Evolutionary conservation across 2,329 filamentous ascomycete species (phyloP).

Genomic region (Diaporthe citriasiana): DNA sequence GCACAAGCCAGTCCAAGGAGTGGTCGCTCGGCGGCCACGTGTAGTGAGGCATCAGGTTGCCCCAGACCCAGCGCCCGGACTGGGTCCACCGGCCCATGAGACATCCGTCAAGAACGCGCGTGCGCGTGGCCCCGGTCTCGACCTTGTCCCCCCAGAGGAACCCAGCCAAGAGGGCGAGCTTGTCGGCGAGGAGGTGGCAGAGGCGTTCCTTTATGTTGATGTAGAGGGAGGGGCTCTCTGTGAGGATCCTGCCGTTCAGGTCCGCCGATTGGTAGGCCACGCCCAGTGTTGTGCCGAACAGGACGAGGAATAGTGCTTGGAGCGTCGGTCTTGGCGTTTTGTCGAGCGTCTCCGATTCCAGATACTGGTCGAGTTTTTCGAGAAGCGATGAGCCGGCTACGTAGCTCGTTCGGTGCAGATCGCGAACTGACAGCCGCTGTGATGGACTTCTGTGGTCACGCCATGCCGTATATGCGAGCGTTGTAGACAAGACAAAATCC

Average conservation of each 20-base stretch:
- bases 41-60: conserved; percentile 18
- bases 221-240: background rate
- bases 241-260: background rate
- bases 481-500: conserved; percentile 25
- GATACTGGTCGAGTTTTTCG: conserved; percentile 14
- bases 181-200: conserved; percentile 31
- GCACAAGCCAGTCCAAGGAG: background rate
- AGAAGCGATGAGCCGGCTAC: conserved; percentile 29
- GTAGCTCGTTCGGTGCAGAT: conserved; percentile 10
- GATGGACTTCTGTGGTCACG: conserved; percentile 7
- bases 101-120: conserved; percentile 12
- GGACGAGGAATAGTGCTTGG: conserved; percentile 5
- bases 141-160: background rate
- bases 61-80: conserved; percentile 19
- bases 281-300: conserved; percentile 28
- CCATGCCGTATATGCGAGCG: conserved; percentile 31
- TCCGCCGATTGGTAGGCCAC: conserved; percentile 17
- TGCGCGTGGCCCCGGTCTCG: background rate
- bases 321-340: conserved; percentile 13
- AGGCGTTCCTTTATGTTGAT: conserved; percentile 23
- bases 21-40: conserved; percentile 12
- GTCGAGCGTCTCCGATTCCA: background rate
- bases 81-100: conserved; percentile 31
- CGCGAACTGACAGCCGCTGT: conserved; percentile 7
- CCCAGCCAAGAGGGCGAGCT: background rate